Evolutionary conservation across 106 monocot genomes (phyloP).

Genomic region (Narthecium ossifragum): DNA sequence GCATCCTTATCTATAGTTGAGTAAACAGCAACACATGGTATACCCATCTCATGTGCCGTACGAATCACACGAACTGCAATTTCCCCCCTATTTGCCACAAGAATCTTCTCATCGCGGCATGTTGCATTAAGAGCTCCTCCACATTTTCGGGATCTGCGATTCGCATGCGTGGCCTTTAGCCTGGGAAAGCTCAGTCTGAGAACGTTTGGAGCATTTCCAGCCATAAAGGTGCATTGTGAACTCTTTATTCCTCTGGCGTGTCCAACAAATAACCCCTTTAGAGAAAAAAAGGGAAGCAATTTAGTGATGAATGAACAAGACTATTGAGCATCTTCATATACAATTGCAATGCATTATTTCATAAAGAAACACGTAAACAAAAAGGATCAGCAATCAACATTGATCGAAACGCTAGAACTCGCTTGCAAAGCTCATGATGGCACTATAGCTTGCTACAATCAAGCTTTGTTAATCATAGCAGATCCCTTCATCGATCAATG

Average conservation of each 20-base stretch:
- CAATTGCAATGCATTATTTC: too few species aligned
- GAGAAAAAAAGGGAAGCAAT: background rate
- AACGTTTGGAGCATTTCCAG: slow-evolving; percentile 44
- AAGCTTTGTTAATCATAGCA: too few species aligned
- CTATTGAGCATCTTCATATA: too few species aligned
- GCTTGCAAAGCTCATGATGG: too few species aligned
- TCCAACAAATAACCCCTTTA: slow-evolving; percentile 43
- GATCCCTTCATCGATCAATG: too few species aligned
- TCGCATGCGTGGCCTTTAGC: slow-evolving; percentile 15
- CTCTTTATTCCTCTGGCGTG: slow-evolving; percentile 45
- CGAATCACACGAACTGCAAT: slow-evolving; percentile 91
- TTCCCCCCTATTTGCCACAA: slow-evolving; percentile 92
- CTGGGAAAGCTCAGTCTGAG: slow-evolving; percentile 32
- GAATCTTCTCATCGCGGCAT: slow-evolving; percentile 77
- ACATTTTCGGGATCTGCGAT: slow-evolving; percentile 27
- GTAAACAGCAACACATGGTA: slow-evolving; percentile 91
- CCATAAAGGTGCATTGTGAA: slow-evolving; percentile 59
- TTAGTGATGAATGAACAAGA: too few species aligned
- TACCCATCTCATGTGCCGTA: slow-evolving; percentile 97
- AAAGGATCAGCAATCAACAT: background rate
- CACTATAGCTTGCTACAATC: too few species aligned
- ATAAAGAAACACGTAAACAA: too few species aligned
- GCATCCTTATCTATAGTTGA: slow-evolving; percentile 90
- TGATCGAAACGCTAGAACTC: too few species aligned
- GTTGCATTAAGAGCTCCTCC: slow-evolving; percentile 51